Conservation (phyloP, 371 early-diverging fungal species). For the Syncephalastrum contaminatum region DNA sequence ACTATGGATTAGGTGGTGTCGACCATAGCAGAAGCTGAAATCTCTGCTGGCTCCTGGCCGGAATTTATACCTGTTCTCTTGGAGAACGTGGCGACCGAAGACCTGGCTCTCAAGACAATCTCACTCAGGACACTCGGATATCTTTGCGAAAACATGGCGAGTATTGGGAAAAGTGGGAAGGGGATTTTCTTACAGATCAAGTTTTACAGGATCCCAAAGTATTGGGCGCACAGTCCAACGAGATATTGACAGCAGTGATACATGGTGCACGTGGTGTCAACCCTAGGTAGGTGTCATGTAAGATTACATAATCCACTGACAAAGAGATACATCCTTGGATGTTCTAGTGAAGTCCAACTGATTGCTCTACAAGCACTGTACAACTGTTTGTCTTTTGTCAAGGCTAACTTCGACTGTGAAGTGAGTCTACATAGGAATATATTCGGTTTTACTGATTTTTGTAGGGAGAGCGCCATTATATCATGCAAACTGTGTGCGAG, state of each 20-base stretch:
- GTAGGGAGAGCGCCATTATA: slow-evolving; percentile 88
- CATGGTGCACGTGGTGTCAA: slow-evolving; percentile 91
- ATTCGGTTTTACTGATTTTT: slow-evolving; percentile 1
- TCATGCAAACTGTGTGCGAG: slow-evolving; percentile 97
- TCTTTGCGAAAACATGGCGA: slow-evolving; percentile 85
- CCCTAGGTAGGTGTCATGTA: slow-evolving; percentile 47
- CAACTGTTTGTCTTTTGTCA: slow-evolving; percentile 91
- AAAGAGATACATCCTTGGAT: neutral
- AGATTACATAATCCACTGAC: neutral
- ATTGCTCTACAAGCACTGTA: slow-evolving; percentile 87
- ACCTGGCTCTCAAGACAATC: slow-evolving; percentile 64
- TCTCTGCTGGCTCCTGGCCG: slow-evolving; percentile 81
- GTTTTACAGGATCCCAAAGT: slow-evolving; percentile 72
- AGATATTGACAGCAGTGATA: slow-evolving; percentile 89
- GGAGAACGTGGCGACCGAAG: slow-evolving; percentile 63
- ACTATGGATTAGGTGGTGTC: slow-evolving; percentile 62
- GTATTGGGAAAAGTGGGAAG: slow-evolving; percentile 8
- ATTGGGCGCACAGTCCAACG: slow-evolving; percentile 75
- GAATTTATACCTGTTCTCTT: slow-evolving; percentile 80
- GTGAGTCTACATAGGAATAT: slow-evolving; percentile 12
- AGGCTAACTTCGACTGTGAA: slow-evolving; percentile 87
- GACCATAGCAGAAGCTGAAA: slow-evolving; percentile 89
- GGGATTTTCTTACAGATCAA: neutral
- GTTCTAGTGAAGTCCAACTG: slow-evolving; percentile 75
- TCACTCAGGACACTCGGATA: slow-evolving; percentile 88